These are phyloP conservation scores for Sporothrix sp. DNA, from an alignment of 2,329 filamentous ascomycete genomes.

Conservation along the genomic window DNA sequence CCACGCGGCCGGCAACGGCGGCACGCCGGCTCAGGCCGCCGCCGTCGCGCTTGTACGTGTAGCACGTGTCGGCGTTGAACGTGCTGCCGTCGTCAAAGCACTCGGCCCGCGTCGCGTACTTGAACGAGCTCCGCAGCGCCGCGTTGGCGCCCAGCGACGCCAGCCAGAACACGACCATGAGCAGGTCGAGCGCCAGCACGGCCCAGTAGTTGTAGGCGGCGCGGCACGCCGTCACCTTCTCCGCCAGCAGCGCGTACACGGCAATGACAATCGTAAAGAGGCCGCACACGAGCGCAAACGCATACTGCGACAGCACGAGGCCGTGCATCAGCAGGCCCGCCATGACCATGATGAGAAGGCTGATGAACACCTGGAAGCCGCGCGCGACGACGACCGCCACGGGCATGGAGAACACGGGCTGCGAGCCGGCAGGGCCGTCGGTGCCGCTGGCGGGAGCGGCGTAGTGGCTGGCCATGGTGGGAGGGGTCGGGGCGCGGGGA, in stretches of 20 bases:
- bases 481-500: background rate
- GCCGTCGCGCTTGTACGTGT: conserved; percentile 14
- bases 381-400: conserved; percentile 21
- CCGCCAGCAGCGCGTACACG: conserved; percentile 22
- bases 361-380: conserved; percentile 23
- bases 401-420: conserved; percentile 21
- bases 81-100: conserved; percentile 24
- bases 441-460: conserved; percentile 10
- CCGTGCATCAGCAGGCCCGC: conserved; percentile 24
- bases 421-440: conserved; percentile 14
- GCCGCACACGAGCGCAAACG: conserved; percentile 23
- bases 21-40: conserved; percentile 14
- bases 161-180: conserved; percentile 27
- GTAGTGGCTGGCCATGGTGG: conserved; percentile 6
- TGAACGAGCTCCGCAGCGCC: conserved; percentile 22
- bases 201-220: conserved; percentile 27
- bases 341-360: conserved; percentile 21
- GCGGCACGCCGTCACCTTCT: conserved; percentile 21
- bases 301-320: conserved; percentile 19
- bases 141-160: conserved; percentile 25
- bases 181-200: conserved; percentile 23
- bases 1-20: conserved; percentile 18
- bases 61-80: conserved; percentile 21
- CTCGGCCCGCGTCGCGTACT: conserved; percentile 13
- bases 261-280: conserved; percentile 24